Evolutionary conservation across 495 filamentous ascomycete genomes (phyloP).

Genomic region (Baudoinia panamericana): DNA sequence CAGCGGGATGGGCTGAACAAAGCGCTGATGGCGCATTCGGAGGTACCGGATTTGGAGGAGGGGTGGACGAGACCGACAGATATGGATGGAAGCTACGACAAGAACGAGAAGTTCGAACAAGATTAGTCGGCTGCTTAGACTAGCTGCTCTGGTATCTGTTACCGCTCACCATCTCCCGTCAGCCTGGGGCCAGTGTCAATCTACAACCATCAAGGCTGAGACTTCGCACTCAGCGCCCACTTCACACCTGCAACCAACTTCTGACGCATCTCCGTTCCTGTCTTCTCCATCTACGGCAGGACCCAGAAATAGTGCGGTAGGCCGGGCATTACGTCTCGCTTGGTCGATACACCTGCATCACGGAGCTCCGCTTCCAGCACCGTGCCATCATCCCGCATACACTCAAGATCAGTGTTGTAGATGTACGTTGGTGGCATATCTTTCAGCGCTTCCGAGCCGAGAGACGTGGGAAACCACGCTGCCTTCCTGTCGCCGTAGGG

Average conservation of each 20-base stretch:
- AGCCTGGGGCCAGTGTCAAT: no score
- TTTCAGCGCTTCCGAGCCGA: slow-evolving; percentile 1
- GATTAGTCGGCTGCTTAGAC: no score
- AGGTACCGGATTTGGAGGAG: no score
- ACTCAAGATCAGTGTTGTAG: slow-evolving; percentile 1
- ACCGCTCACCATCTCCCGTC: no score
- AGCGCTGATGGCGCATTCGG: no score
- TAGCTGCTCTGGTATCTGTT: no score
- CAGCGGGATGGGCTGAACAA: slow-evolving; percentile 43
- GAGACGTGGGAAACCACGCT: neutral
- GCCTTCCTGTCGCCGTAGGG: slow-evolving; percentile 1
- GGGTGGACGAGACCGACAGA: no score
- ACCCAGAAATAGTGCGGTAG: slow-evolving; percentile 10
- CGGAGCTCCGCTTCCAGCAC: slow-evolving; percentile 6
- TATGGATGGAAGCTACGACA: no score
- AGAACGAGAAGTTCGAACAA: no score
- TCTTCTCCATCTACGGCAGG: slow-evolving; percentile 7
- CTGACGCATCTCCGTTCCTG: neutral
- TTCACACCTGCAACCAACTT: neutral
- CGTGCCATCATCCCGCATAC: slow-evolving; percentile 9
- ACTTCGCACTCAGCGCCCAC: no score
- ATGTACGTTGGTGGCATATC: slow-evolving; percentile 9
- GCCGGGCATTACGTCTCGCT: slow-evolving; percentile 2
- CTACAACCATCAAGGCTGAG: no score
- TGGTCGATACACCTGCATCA: slow-evolving; percentile 4